Conservation (phyloP, 176 grass and related monocot species). For the Cenchrus fungigraminus region DNA sequence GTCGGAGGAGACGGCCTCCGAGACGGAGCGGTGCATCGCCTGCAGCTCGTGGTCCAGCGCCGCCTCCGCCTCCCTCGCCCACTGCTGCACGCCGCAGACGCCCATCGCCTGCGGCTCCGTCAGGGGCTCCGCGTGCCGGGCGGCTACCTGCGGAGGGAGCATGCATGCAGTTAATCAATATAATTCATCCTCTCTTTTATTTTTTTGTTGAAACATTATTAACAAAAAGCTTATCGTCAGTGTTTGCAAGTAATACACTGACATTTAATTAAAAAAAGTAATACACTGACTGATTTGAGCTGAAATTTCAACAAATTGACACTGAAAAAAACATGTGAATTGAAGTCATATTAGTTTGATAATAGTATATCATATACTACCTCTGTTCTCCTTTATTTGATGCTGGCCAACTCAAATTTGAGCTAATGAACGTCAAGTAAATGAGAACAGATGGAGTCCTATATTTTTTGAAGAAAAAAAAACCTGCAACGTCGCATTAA, state of each 20-base stretch:
- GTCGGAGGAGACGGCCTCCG: slow-evolving; percentile 49
- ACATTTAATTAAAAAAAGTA: not conserved
- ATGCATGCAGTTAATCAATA: not conserved
- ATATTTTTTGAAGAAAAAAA: too few species aligned
- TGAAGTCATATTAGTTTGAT: not conserved
- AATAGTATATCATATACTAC: too few species aligned
- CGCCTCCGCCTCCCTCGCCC: slow-evolving; percentile 51
- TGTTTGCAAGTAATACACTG: not conserved
- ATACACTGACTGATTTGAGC: not conserved
- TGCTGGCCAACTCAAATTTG: too few species aligned
- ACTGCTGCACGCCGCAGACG: slow-evolving; percentile 51
- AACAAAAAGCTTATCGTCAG: too few species aligned
- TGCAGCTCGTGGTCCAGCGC: slow-evolving; percentile 55
- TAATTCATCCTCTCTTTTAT: not conserved
- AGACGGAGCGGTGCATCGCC: slow-evolving; percentile 45
- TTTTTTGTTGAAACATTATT: too few species aligned
- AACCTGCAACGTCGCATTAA: not conserved
- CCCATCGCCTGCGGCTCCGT: slow-evolving; percentile 50
- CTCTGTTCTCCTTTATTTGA: too few species aligned
- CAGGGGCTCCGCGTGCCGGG: slow-evolving; percentile 47
- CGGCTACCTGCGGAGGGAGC: slow-evolving; percentile 6
- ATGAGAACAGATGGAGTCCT: too few species aligned
- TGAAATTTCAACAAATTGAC: not conserved
- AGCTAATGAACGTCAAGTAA: too few species aligned
- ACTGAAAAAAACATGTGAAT: not conserved